Evolutionary conservation across 495 filamentous ascomycete species (phyloP).

Genomic region (Neurospora terricola): DNA sequence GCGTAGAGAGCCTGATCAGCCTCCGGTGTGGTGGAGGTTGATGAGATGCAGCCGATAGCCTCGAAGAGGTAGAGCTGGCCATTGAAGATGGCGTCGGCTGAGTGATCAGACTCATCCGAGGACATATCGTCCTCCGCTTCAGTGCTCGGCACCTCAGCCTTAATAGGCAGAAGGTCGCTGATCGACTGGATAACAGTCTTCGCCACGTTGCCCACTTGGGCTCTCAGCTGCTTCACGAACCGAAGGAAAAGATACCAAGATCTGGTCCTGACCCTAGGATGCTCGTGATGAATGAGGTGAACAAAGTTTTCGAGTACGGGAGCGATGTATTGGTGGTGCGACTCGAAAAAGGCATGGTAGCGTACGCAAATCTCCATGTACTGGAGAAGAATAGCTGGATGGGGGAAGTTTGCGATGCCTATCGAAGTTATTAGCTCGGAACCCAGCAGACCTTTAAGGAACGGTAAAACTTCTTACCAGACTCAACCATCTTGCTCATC

Average conservation of each 20-base stretch:
- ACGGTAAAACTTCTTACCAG: constrained; percentile 45
- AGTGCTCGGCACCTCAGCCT: constrained; percentile 71
- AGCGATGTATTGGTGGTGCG: constrained; percentile 65
- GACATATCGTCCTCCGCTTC: constrained; percentile 84
- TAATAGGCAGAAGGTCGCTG: constrained; percentile 77
- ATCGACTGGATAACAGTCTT: constrained; percentile 86
- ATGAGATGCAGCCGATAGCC: constrained; percentile 83
- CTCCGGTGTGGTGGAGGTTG: constrained; percentile 57
- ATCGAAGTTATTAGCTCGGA: constrained; percentile 13
- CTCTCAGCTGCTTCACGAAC: constrained; percentile 78
- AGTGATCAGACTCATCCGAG: constrained; percentile 80
- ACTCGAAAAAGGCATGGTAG: constrained; percentile 87
- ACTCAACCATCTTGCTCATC: constrained; percentile 92
- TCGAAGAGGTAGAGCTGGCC: constrained; percentile 92
- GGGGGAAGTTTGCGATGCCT: constrained; percentile 76
- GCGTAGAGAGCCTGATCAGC: constrained; percentile 79
- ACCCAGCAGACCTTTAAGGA: background rate
- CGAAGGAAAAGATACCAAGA: constrained; percentile 97
- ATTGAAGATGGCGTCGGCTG: constrained; percentile 77
- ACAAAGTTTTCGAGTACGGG: constrained; percentile 89
- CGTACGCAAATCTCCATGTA: constrained; percentile 98
- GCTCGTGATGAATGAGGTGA: constrained; percentile 72
- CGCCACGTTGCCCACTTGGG: constrained; percentile 76
- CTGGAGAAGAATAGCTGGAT: constrained; percentile 85
- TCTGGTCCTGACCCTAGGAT: constrained; percentile 72